Percentiles rank a stretch among this genome's conserved stretches.
Conservation (phyloP, 2,329 filamentous ascomycete species). For the Monosporascus cannonballus region DNA sequence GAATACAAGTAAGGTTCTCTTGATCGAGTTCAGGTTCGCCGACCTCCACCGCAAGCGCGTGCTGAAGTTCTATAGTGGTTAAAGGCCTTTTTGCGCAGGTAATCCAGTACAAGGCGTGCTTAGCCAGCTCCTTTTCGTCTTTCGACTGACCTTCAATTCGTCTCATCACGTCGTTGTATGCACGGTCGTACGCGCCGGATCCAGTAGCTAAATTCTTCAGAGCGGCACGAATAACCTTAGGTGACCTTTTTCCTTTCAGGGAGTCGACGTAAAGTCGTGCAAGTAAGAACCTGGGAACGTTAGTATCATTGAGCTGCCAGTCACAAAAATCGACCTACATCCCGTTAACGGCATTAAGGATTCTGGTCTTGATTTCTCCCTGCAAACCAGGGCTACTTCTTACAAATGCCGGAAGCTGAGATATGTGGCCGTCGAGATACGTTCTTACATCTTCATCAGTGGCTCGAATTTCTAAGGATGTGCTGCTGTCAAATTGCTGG, state of each 20-base stretch:
- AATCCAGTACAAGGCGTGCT: constrained; percentile 32
- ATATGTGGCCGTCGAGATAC: constrained; percentile 21
- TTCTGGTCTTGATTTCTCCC: constrained; percentile 11
- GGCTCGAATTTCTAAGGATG: constrained; percentile 24
- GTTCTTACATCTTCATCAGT: constrained; percentile 21
- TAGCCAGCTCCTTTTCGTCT: constrained; percentile 29
- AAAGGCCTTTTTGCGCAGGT: constrained; percentile 28
- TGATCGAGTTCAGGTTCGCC: constrained; percentile 21
- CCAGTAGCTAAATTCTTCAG: constrained; percentile 12
- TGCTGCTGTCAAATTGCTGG: constrained; percentile 2
- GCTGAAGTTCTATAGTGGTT: constrained; percentile 27
- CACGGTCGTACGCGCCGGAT: constrained; percentile 23
- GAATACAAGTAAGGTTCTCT: constrained; percentile 23
- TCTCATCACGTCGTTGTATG: constrained; percentile 35
- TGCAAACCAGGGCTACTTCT: constrained; percentile 6
- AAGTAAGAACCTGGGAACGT: constrained; percentile 28
- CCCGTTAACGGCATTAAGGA: constrained; percentile 17
- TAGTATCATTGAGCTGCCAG: constrained; percentile 1
- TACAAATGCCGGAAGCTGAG: constrained; percentile 10
- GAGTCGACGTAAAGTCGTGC: constrained; percentile 29
- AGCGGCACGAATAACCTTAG: constrained; percentile 26
- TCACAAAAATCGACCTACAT: constrained; percentile 20
- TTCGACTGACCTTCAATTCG: constrained; percentile 32
- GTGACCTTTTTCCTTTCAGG: constrained; percentile 14
- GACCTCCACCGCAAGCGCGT: constrained; percentile 33